A percentile compares a stretch with the other conserved stretches of the same genome.
phyloP scores from a whole-genome alignment of 257 asterid genomes.

The Linderniella brevidens region DNA sequence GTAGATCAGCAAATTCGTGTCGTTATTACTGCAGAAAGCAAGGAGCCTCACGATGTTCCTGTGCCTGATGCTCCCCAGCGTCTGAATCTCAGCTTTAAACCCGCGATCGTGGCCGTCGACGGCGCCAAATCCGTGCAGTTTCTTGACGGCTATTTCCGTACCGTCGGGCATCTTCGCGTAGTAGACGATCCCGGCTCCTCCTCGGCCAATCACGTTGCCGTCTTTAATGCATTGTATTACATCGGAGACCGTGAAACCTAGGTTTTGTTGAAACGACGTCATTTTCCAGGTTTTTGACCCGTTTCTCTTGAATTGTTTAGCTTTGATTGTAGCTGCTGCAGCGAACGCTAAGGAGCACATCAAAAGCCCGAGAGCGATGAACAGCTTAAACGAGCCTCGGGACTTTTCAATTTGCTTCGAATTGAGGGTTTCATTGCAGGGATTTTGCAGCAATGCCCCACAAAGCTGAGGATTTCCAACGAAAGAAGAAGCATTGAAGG shows the following conservation, averaged over 20 bases:
- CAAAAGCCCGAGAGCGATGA: slow-evolving; percentile 61
- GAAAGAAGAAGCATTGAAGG: slow-evolving; percentile 60
- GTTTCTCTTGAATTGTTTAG: slow-evolving; percentile 54
- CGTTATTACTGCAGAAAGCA: slow-evolving; percentile 77
- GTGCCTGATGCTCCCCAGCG: slow-evolving; percentile 80
- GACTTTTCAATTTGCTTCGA: slow-evolving; percentile 19
- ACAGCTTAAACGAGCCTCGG: slow-evolving; percentile 44
- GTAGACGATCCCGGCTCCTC: slow-evolving; percentile 90
- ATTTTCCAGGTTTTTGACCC: slow-evolving; percentile 48
- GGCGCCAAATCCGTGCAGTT: slow-evolving; percentile 36
- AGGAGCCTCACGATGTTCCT: slow-evolving; percentile 62
- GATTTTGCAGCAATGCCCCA: slow-evolving; percentile 46
- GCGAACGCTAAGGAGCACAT: slow-evolving; percentile 59
- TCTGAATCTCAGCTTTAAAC: slow-evolving; percentile 65
- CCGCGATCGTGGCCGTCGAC: slow-evolving; percentile 67
- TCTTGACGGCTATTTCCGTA: slow-evolving; percentile 77
- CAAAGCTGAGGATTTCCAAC: slow-evolving; percentile 78
- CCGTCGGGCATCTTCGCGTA: slow-evolving; percentile 67
- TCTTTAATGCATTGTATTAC: slow-evolving; percentile 77
- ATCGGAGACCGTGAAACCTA: slow-evolving; percentile 54
- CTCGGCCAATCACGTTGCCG: slow-evolving; percentile 82
- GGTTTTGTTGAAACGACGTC: slow-evolving; percentile 71
- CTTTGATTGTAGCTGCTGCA: slow-evolving; percentile 51
- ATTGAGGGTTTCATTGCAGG: slow-evolving; percentile 30
- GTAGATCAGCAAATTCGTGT: slow-evolving; percentile 69